Conservation (phyloP, 1,284 basidiomycete species). For the Waitea zeae region DNA sequence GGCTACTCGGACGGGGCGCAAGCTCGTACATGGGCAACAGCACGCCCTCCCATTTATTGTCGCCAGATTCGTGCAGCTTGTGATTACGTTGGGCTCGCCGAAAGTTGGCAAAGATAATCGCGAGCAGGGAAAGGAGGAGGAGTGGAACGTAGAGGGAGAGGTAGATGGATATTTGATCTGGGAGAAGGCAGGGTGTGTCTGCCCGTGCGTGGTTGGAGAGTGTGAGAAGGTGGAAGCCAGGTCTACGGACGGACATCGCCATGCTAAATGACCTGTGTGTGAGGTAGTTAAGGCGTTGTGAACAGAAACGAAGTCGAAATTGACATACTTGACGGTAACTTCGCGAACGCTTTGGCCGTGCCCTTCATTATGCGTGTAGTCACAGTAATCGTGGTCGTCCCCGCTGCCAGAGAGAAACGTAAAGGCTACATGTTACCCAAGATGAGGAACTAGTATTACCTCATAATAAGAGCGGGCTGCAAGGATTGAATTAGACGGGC, state of each 20-base stretch:
- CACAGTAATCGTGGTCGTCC: conserved; percentile 55
- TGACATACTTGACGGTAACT: conserved; percentile 40
- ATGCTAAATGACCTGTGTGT: conserved; percentile 47
- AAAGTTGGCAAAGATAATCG: conserved; percentile 12
- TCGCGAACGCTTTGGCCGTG: conserved; percentile 20
- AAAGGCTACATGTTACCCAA: not conserved
- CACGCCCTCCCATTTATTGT: not conserved
- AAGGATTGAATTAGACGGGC: conserved; percentile 31
- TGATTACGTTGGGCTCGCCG: conserved; percentile 9
- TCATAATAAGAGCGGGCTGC: conserved; percentile 31
- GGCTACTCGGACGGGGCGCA: not conserved
- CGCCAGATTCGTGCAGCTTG: conserved; percentile 1
- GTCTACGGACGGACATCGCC: conserved; percentile 33
- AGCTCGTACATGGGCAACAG: no score
- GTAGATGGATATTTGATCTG: conserved; percentile 39
- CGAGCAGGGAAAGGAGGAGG: conserved; percentile 16
- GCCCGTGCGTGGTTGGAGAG: conserved; percentile 22
- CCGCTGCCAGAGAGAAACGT: conserved; percentile 19
- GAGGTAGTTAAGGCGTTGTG: no score
- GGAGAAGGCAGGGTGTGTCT: conserved; percentile 36
- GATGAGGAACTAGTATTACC: conserved; percentile 14
- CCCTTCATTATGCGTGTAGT: conserved; percentile 21
- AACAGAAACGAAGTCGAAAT: no score
- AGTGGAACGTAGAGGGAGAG: conserved; percentile 29
- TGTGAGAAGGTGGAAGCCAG: conserved; percentile 49